These are phyloP conservation scores for Euphrasia arctica DNA, from an alignment of 305 asterid species.

Conservation along the genomic window DNA sequence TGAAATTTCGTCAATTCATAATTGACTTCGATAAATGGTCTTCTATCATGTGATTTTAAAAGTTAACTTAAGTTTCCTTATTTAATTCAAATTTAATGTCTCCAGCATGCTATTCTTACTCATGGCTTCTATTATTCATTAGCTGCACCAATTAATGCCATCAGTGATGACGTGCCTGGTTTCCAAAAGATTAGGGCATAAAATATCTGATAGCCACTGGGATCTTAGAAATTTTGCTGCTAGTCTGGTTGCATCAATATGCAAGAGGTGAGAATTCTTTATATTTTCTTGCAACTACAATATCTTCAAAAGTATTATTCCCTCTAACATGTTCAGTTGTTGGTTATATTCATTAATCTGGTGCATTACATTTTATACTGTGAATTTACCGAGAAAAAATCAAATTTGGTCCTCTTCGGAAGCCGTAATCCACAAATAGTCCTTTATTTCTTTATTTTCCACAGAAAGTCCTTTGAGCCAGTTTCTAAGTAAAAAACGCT, in stretches of 20 bases:
- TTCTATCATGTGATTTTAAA: constrained; percentile 5
- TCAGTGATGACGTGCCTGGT: constrained; percentile 96
- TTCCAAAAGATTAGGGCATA: constrained; percentile 82
- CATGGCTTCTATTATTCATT: constrained; percentile 25
- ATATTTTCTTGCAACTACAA: constrained; percentile 20
- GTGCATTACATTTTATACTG: constrained; percentile 19
- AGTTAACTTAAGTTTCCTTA: constrained; percentile 18
- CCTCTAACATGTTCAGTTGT: constrained; percentile 1
- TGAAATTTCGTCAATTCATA: not conserved
- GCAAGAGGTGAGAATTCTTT: constrained; percentile 70
- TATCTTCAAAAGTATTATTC: not conserved
- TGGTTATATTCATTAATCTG: constrained; percentile 14
- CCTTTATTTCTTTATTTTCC: no score
- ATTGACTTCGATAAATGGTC: not conserved
- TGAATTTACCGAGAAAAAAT: no score
- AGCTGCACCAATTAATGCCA: constrained; percentile 98
- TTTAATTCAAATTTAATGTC: constrained; percentile 11
- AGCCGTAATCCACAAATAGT: no score
- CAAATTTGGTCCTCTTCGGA: no score
- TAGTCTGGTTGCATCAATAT: constrained; percentile 74
- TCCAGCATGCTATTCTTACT: constrained; percentile 23
- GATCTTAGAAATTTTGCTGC: constrained; percentile 87
- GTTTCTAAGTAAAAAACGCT: no score
- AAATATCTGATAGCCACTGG: constrained; percentile 87
- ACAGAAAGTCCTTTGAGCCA: no score